A percentile compares a stretch with the other conserved stretches of the same genome.
phyloP scores from a whole-genome alignment of 495 filamentous ascomycete species.

The Penicillium silybi region DNA sequence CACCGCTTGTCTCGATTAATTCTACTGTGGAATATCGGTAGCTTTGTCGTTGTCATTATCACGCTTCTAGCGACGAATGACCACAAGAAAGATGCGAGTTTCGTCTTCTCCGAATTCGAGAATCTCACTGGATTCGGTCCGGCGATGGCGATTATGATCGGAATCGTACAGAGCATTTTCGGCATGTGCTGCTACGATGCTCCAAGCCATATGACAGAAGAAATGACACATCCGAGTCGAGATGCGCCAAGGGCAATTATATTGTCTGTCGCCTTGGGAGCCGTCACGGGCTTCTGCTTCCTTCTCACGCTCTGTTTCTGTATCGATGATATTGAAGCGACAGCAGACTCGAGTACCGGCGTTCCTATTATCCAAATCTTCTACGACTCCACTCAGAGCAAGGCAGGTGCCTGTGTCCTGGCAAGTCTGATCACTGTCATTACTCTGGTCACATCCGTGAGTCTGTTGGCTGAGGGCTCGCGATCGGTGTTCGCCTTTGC shows the following conservation, averaged over 20 bases:
- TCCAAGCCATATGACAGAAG: conserved; percentile 35
- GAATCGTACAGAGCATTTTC: conserved; percentile 48
- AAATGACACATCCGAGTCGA: conserved; percentile 20
- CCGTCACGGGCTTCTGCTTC: conserved; percentile 50
- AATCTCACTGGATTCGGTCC: conserved; percentile 48
- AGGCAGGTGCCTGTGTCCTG: conserved; percentile 40
- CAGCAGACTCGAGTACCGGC: conserved; percentile 40
- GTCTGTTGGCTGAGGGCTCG: conserved; percentile 43
- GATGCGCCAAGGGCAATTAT: conserved; percentile 22
- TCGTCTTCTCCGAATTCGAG: conserved; percentile 53
- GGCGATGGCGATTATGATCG: conserved; percentile 45
- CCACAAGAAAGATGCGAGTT: conserved; percentile 46
- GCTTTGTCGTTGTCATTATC: conserved; percentile 47
- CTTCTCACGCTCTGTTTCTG: conserved; percentile 49
- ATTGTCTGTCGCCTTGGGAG: conserved; percentile 35
- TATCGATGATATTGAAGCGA: conserved; percentile 43
- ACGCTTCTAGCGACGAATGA: conserved; percentile 46
- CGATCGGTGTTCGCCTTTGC: conserved; percentile 48
- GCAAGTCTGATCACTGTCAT: conserved; percentile 43
- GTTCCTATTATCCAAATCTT: conserved; percentile 49
- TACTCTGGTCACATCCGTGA: conserved; percentile 36
- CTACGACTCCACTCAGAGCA: conserved; percentile 44
- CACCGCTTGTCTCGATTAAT: conserved; percentile 44
- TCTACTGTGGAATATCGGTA: conserved; percentile 48
- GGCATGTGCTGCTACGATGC: conserved; percentile 50